Conservation (phyloP, 257 asterid genomes). For the Rubia yunnanensis region DNA sequence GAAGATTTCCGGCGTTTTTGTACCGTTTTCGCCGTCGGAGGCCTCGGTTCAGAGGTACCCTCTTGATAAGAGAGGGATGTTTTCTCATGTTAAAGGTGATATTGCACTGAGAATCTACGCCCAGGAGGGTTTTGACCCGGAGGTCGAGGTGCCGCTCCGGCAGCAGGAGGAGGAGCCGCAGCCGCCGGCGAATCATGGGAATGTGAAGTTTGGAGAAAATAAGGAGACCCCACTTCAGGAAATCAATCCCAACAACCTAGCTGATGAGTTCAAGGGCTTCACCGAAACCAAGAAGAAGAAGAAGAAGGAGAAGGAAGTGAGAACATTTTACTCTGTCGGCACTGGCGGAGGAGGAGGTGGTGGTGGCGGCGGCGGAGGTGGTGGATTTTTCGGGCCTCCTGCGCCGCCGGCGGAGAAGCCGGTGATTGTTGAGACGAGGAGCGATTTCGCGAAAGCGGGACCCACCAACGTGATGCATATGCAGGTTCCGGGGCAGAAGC, state of each 20-base stretch:
- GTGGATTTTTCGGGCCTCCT: slow-evolving; percentile 26
- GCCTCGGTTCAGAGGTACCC: slow-evolving; percentile 61
- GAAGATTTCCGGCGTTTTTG: slow-evolving; percentile 49
- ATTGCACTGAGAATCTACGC: slow-evolving; percentile 48
- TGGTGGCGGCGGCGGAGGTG: neutral
- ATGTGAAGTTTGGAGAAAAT: slow-evolving; percentile 15
- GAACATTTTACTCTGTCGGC: slow-evolving; percentile 59
- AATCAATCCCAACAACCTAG: slow-evolving; percentile 27
- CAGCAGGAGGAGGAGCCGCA: slow-evolving; percentile 7
- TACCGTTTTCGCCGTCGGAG: slow-evolving; percentile 54
- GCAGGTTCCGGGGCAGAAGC: slow-evolving; percentile 50
- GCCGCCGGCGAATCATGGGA: slow-evolving; percentile 19
- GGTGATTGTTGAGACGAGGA: slow-evolving; percentile 24
- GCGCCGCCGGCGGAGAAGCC: slow-evolving; percentile 33
- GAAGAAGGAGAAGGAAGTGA: slow-evolving; percentile 45
- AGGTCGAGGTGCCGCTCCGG: neutral
- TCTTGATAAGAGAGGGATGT: slow-evolving; percentile 78
- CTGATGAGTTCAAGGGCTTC: slow-evolving; percentile 33
- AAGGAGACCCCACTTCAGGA: slow-evolving; percentile 31
- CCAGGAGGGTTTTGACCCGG: slow-evolving; percentile 10
- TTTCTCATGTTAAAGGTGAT: slow-evolving; percentile 76
- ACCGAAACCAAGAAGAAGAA: slow-evolving; percentile 34
- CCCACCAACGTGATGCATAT: slow-evolving; percentile 44
- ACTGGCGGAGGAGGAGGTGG: slow-evolving; percentile 22
- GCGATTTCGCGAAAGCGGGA: slow-evolving; percentile 39